phyloP scores from a whole-genome alignment of 306 rosid species.

The Phaseolus lunatus region DNA sequence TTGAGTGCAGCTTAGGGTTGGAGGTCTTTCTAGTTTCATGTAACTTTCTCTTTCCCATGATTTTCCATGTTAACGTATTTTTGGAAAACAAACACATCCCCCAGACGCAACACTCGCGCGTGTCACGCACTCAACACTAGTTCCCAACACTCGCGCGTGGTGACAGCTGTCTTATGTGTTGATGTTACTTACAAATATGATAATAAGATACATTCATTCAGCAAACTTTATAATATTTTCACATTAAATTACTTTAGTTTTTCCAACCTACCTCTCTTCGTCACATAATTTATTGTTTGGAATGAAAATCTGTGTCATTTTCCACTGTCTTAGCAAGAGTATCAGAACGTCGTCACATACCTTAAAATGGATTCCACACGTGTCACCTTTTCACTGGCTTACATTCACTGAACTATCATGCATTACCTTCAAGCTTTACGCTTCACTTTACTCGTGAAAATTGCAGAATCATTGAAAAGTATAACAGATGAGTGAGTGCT shows the following conservation, averaged over 20 bases:
- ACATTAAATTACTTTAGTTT: background rate
- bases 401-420: background rate
- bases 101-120: constrained; percentile 2
- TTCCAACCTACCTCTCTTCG: background rate
- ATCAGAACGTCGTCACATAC: constrained; percentile 63
- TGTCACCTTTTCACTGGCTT: constrained; percentile 50
- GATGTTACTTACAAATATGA: background rate
- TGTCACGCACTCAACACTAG: background rate
- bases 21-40: constrained; percentile 63
- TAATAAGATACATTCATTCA: background rate
- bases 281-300: background rate
- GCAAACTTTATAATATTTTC: background rate
- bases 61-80: constrained; percentile 39
- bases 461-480: constrained; percentile 3
- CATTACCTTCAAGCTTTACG: background rate
- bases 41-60: constrained; percentile 52
- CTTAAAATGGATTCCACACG: constrained; percentile 57
- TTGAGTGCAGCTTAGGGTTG: constrained; percentile 58
- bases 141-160: constrained; percentile 37
- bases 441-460: background rate
- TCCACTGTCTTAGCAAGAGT: constrained; percentile 41
- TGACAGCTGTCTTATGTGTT: constrained; percentile 46
- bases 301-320: constrained; percentile 41
- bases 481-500: background rate
- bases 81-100: background rate